These are phyloP conservation scores for Amanita pseudoporphyria DNA, from an alignment of 768 basidiomycete species.

Conservation along the genomic window DNA sequence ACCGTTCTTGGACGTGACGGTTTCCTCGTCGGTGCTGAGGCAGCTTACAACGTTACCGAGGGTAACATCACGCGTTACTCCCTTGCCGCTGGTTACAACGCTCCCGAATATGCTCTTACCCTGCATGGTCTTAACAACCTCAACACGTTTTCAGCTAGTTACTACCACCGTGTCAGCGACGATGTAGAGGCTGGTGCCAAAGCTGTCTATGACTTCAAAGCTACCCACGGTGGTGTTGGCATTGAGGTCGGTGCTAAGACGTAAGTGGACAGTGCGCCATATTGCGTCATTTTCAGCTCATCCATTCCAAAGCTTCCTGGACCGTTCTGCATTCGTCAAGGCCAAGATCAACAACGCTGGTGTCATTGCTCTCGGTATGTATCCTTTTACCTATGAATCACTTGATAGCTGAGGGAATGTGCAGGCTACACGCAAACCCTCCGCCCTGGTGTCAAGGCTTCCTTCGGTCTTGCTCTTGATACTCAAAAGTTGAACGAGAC, in stretches of 20 bases:
- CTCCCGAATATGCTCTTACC: constrained; percentile 92
- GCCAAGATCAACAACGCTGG: constrained; percentile 98
- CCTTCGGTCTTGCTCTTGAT: constrained; percentile 93
- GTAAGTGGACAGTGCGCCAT: constrained; percentile 34
- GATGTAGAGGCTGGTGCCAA: constrained; percentile 95
- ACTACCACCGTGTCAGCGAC: constrained; percentile 92
- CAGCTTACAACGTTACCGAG: constrained; percentile 92
- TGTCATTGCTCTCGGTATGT: constrained; percentile 72
- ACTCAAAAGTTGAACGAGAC: constrained; percentile 83
- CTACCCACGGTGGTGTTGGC: constrained; percentile 74
- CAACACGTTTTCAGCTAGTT: constrained; percentile 87
- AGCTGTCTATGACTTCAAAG: constrained; percentile 93
- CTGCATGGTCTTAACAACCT: constrained; percentile 93
- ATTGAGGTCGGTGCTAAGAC: constrained; percentile 96
- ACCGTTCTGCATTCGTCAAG: constrained; percentile 88
- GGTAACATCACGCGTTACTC: constrained; percentile 90
- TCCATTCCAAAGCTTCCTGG: constrained; percentile 52
- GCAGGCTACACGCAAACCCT: constrained; percentile 87
- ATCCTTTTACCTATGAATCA: not conserved
- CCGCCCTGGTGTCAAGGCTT: constrained; percentile 86
- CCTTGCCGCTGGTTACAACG: constrained; percentile 88
- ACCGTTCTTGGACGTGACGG: constrained; percentile 94
- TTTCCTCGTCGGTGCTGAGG: constrained; percentile 94
- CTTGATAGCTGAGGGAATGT: constrained; percentile 4
- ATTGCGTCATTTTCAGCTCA: not conserved